Evolutionary conservation across 2,329 filamentous ascomycete species (phyloP).

Genomic region (Zymoseptoria ardabiliae): DNA sequence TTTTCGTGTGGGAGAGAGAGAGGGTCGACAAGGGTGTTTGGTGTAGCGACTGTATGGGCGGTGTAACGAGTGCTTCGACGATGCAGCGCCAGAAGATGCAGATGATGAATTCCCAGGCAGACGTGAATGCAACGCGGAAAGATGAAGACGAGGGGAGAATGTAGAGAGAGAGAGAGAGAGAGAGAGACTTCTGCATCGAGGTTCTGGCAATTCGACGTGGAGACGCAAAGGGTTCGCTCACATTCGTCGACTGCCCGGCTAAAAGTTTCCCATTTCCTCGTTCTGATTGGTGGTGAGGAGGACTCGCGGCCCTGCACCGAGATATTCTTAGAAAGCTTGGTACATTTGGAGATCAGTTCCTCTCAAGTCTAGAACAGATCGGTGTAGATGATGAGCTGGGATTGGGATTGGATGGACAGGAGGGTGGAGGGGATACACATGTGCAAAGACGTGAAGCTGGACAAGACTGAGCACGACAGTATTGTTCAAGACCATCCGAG

Average conservation of each 20-base stretch:
- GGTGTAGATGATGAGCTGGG: not conserved
- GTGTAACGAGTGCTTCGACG: slow-evolving; percentile 3
- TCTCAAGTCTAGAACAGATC: too few relatives aligned
- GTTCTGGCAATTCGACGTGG: slow-evolving; percentile 5
- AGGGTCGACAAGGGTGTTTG: not conserved
- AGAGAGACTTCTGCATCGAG: slow-evolving; percentile 9
- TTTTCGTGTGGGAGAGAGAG: not conserved
- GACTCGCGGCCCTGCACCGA: slow-evolving; percentile 9
- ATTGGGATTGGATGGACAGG: not conserved
- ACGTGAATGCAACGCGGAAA: not conserved
- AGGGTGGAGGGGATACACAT: not conserved
- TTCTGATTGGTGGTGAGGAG: slow-evolving; percentile 11
- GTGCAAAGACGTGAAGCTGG: not conserved
- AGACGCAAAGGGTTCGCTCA: slow-evolving; percentile 5
- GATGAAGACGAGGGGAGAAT: slow-evolving; percentile 1
- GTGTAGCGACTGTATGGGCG: not conserved
- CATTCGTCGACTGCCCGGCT: slow-evolving; percentile 3
- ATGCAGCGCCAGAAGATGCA: not conserved
- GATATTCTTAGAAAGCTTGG: slow-evolving; percentile 3
- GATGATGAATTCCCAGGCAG: not conserved
- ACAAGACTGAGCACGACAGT: too few relatives aligned
- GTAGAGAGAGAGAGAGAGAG: slow-evolving; percentile 4
- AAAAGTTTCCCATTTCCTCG: not conserved
- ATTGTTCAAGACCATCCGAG: too few relatives aligned
- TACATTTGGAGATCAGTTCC: slow-evolving; percentile 4